These are phyloP conservation scores for Botryotinia narcissicola DNA, from an alignment of 2,329 filamentous ascomycete genomes.

Conservation along the genomic window DNA sequence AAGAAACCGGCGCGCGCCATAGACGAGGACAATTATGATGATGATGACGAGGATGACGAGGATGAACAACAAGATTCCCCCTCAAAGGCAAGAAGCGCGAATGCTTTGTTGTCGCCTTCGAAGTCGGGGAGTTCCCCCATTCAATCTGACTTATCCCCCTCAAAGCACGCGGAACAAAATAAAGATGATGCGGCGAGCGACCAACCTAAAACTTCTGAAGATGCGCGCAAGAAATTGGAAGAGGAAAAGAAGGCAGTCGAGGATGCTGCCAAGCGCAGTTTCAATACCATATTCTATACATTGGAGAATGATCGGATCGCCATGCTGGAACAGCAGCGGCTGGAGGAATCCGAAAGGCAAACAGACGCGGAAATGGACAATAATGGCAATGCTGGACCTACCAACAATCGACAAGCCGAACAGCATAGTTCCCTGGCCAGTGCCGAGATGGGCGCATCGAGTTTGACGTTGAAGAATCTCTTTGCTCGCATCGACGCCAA, in stretches of 20 bases:
- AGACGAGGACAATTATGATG: slow-evolving; percentile 82
- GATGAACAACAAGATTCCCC: slow-evolving; percentile 53
- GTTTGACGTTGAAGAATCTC: slow-evolving; percentile 91
- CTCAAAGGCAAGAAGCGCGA: slow-evolving; percentile 49
- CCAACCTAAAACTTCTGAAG: slow-evolving; percentile 71
- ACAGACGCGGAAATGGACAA: slow-evolving; percentile 92
- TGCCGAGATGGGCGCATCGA: slow-evolving; percentile 92
- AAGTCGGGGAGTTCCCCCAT: slow-evolving; percentile 68
- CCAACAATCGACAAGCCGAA: slow-evolving; percentile 52
- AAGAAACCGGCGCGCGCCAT: slow-evolving; percentile 78
- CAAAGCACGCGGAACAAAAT: slow-evolving; percentile 53
- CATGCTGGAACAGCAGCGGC: slow-evolving; percentile 95
- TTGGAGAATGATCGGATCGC: slow-evolving; percentile 92
- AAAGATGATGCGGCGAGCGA: slow-evolving; percentile 50
- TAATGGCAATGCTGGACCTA: slow-evolving; percentile 51
- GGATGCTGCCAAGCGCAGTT: slow-evolving; percentile 83
- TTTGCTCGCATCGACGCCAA: slow-evolving; percentile 95
- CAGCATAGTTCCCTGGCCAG: slow-evolving; percentile 88
- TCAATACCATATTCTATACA: slow-evolving; percentile 92
- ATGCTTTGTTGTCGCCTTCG: slow-evolving; percentile 62
- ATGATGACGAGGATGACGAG: slow-evolving; percentile 73
- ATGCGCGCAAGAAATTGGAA: slow-evolving; percentile 89
- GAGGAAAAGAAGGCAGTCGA: slow-evolving; percentile 89
- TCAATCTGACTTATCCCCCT: slow-evolving; percentile 49
- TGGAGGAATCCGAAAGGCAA: slow-evolving; percentile 94